Conservation (phyloP, 2,329 filamentous ascomycete genomes). For the Aspergillus fumigatiaffinis region DNA sequence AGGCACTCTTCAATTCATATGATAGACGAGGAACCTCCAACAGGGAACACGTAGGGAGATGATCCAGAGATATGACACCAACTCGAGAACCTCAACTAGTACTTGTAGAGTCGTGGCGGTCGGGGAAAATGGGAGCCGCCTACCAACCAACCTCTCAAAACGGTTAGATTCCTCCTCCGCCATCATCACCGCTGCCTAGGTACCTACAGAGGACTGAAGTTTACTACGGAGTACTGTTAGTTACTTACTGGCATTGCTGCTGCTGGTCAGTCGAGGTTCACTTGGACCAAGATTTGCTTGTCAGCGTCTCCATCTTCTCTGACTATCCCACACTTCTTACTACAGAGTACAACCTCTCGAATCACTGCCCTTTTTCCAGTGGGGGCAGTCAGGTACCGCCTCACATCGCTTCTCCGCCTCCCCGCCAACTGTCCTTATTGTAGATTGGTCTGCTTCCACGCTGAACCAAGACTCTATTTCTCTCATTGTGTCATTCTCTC, state of each 20-base stretch:
- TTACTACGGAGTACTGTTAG: neutral
- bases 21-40: neutral
- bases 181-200: neutral
- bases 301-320: neutral
- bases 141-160: neutral
- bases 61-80: too few species aligned
- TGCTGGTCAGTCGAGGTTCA: constrained; percentile 8
- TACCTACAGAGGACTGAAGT: neutral
- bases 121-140: neutral
- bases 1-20: neutral
- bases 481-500: neutral
- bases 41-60: too few species aligned
- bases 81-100: too few species aligned
- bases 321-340: neutral
- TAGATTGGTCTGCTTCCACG: constrained; percentile 5
- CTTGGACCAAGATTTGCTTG: constrained; percentile 2
- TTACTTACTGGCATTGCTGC: neutral
- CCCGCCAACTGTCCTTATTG: constrained; percentile 21
- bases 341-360: neutral
- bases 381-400: constrained; percentile 13
- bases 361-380: constrained; percentile 2
- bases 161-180: neutral
- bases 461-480: constrained; percentile 4
- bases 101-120: neutral
- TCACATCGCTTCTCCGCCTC: constrained; percentile 9